A percentile compares a stretch with the other conserved stretches of the same genome.
Evolutionary conservation across 257 asterid species (phyloP).

Genomic region (Penstemon davidsonii): DNA sequence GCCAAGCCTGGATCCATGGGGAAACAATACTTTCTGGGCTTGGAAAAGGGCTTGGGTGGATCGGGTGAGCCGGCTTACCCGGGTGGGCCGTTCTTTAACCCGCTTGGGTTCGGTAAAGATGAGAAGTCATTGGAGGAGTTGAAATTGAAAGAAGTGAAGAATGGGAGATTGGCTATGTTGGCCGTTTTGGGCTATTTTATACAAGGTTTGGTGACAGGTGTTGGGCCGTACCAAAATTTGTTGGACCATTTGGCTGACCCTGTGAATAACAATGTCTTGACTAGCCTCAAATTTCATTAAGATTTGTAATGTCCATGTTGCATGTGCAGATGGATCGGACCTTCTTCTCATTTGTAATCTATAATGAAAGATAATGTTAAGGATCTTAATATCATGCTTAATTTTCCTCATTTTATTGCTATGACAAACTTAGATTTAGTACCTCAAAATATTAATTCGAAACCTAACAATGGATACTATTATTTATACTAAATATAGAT

Average conservation of each 20-base stretch:
- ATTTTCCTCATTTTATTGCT: too few relatives aligned
- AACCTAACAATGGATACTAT: too few relatives aligned
- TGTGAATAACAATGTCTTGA: constrained; percentile 76
- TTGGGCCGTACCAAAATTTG: constrained; percentile 82
- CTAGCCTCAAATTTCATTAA: constrained; percentile 87
- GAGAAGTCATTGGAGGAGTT: constrained; percentile 72
- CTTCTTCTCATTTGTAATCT: too few relatives aligned
- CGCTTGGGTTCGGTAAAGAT: constrained; percentile 73
- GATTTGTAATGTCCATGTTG: not conserved
- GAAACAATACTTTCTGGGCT: constrained; percentile 81
- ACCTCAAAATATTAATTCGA: too few relatives aligned
- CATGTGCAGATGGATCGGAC: too few relatives aligned
- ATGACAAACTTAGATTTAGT: too few relatives aligned
- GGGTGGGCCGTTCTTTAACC: constrained; percentile 84
- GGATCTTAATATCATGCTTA: too few relatives aligned
- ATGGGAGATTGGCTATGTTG: constrained; percentile 93
- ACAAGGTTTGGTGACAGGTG: constrained; percentile 77
- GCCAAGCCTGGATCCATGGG: constrained; percentile 86
- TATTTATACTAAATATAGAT: too few relatives aligned
- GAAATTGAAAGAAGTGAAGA: constrained; percentile 90
- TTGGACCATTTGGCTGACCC: constrained; percentile 92
- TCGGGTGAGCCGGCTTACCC: constrained; percentile 84
- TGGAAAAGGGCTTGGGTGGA: constrained; percentile 74
- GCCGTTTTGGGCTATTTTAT: constrained; percentile 80
- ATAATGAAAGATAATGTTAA: too few relatives aligned